phyloP scores from a whole-genome alignment of 2,329 filamentous ascomycete species.

The Colletotrichum sp. region DNA sequence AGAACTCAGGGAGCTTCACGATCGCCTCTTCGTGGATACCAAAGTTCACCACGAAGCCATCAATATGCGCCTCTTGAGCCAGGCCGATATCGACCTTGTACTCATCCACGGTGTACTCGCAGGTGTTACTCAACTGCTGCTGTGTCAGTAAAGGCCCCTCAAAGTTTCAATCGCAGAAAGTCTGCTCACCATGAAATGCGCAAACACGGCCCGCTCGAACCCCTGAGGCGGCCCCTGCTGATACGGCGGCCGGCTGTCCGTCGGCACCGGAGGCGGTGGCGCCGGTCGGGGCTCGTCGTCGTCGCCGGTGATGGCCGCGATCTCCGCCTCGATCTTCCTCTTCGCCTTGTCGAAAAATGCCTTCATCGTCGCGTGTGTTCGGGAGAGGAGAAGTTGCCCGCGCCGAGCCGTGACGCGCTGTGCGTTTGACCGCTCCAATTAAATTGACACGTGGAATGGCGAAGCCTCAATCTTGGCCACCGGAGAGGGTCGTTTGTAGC shows the following conservation, averaged over 20 bases:
- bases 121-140: conserved; percentile 15
- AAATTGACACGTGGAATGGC: conserved; percentile 20
- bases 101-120: conserved; percentile 10
- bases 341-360: conserved; percentile 18
- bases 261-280: not conserved
- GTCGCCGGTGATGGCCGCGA: conserved; percentile 16
- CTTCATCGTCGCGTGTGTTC: conserved; percentile 4
- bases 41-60: conserved; percentile 20
- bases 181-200: conserved; percentile 17
- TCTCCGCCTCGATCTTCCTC: conserved; percentile 19
- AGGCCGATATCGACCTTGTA: conserved; percentile 15
- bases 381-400: not conserved
- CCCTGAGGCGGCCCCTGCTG: not conserved
- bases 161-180: not conserved
- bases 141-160: not conserved
- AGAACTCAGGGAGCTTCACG: conserved; percentile 10
- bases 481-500: not conserved
- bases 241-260: not conserved
- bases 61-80: conserved; percentile 19
- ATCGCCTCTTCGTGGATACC: conserved; percentile 21
- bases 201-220: conserved; percentile 12
- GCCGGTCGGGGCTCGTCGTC: conserved; percentile 4
- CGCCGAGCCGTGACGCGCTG: conserved; percentile 1
- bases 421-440: conserved; percentile 14
- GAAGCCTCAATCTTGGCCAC: conserved; percentile 17